Percentiles rank a stretch among this genome's conserved stretches.
Conservation (phyloP, 306 rosid species). For the Quercus berberidifolia region DNA sequence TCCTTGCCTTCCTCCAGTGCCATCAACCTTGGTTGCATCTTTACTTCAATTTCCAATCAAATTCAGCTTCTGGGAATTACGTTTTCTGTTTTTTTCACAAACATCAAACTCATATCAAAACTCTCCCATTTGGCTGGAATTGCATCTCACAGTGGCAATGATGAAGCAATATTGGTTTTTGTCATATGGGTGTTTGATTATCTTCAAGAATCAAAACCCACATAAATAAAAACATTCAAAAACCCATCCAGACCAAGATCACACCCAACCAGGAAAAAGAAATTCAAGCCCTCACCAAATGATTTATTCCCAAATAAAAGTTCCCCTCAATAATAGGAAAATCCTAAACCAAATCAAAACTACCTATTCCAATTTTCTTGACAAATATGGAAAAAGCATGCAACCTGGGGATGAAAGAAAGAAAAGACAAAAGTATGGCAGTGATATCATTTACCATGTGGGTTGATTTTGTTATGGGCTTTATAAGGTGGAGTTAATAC, state of each 20-base stretch:
- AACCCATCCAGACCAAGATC: conserved; percentile 23
- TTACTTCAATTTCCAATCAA: conserved; percentile 28
- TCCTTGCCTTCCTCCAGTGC: conserved; percentile 82
- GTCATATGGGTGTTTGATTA: conserved; percentile 17
- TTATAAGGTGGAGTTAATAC: conserved; percentile 12
- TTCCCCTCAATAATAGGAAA: background rate
- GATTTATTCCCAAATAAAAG: background rate
- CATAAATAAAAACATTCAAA: background rate
- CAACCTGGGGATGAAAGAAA: background rate
- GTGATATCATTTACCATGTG: conserved; percentile 23
- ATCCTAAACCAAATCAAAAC: conserved; percentile 16
- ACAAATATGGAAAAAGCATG: conserved; percentile 3
- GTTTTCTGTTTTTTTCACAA: conserved; percentile 15
- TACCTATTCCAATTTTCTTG: conserved; percentile 11
- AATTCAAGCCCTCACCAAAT: conserved; percentile 15
- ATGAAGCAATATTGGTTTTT: background rate
- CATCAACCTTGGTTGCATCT: conserved; percentile 59
- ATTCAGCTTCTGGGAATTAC: conserved; percentile 21
- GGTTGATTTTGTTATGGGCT: background rate
- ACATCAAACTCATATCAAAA: background rate
- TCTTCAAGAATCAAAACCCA: conserved; percentile 5
- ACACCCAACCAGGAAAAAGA: conserved; percentile 11
- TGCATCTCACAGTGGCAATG: background rate
- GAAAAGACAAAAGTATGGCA: conserved; percentile 18
- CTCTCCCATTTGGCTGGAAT: conserved; percentile 6